Conservation (phyloP, 1,139 yeast species). For the Debaryomyces coudertii region DNA sequence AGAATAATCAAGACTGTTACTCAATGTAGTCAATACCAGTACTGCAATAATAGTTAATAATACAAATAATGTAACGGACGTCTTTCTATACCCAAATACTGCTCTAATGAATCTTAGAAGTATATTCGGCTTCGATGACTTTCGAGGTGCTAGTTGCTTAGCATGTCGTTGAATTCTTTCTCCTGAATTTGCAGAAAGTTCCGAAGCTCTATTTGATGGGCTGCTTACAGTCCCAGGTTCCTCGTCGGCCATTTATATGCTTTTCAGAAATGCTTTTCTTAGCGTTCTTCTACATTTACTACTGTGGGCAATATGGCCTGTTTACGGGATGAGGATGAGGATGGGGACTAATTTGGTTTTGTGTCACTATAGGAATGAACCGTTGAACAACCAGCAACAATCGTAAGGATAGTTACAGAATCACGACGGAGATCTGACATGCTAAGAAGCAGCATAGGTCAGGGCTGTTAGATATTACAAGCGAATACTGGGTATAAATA, state of each 20-base stretch:
- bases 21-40: slow-evolving; percentile 30
- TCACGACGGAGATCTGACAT: no score
- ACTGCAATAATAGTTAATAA: slow-evolving; percentile 44
- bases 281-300: not conserved
- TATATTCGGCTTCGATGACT: slow-evolving; percentile 25
- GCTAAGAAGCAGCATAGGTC: no score
- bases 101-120: slow-evolving; percentile 34
- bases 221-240: not conserved
- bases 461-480: no score
- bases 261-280: not conserved
- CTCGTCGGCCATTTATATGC: slow-evolving; percentile 4
- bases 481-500: no score
- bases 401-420: no score
- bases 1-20: slow-evolving; percentile 41
- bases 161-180: not conserved
- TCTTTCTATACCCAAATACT: slow-evolving; percentile 62
- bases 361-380: not conserved
- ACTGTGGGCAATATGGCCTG: not conserved
- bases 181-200: not conserved
- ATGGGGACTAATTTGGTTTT: not conserved
- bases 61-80: slow-evolving; percentile 56
- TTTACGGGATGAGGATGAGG: slow-evolving; percentile 2
- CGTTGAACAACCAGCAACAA: not conserved
- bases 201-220: not conserved
- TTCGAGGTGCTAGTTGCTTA: not conserved